These are phyloP conservation scores for Pelargonium nanum DNA, from an alignment of 345 rosid species.

Conservation along the genomic window DNA sequence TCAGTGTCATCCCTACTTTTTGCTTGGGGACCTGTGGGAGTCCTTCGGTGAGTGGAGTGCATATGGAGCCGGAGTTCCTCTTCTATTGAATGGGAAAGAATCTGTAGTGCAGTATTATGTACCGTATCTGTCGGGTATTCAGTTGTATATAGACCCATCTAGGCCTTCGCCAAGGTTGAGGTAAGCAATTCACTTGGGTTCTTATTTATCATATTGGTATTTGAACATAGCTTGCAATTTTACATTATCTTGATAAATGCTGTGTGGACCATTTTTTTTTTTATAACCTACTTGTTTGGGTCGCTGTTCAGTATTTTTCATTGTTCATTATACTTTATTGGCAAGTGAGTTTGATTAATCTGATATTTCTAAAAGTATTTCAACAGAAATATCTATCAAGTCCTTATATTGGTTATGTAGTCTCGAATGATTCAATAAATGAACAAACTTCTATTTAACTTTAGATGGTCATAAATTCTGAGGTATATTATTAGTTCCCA, in stretches of 20 bases:
- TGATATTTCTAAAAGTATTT: no score
- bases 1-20: slow-evolving; percentile 33
- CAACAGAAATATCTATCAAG: no score
- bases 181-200: slow-evolving; percentile 23
- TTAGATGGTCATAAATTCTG: not conserved
- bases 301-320: no score
- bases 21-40: slow-evolving; percentile 79
- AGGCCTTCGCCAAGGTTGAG: slow-evolving; percentile 35
- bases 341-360: no score
- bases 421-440: not conserved
- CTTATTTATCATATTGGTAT: not conserved
- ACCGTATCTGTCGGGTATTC: slow-evolving; percentile 88
- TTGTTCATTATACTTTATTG: no score
- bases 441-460: not conserved
- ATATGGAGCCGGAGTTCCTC: slow-evolving; percentile 83
- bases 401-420: not conserved
- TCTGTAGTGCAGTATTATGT: slow-evolving; percentile 80
- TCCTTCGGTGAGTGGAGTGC: slow-evolving; percentile 88
- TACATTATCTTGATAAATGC: not conserved
- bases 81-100: slow-evolving; percentile 58
- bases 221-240: not conserved
- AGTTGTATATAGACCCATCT: slow-evolving; percentile 51
- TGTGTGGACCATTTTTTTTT: not conserved
- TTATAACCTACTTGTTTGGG: no score
- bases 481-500: not conserved